These are phyloP conservation scores for Penicillium bovifimosum DNA, from an alignment of 495 filamentous ascomycete species.

Conservation along the genomic window DNA sequence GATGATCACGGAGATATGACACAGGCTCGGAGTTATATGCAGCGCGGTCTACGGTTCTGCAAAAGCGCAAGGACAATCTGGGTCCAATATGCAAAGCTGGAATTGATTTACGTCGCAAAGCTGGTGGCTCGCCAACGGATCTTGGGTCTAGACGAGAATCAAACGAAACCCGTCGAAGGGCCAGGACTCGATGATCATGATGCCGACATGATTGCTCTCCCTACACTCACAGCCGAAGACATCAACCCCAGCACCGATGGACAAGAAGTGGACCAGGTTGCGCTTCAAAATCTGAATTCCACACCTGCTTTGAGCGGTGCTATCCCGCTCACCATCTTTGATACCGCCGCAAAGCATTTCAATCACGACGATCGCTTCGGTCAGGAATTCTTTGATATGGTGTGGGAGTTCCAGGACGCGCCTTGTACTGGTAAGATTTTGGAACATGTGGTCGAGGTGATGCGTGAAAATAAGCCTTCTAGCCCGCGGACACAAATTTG, in stretches of 20 bases:
- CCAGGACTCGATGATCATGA: constrained; percentile 32
- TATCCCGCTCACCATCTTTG: constrained; percentile 89
- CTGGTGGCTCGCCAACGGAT: constrained; percentile 66
- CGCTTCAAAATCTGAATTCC: constrained; percentile 59
- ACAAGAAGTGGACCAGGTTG: constrained; percentile 39
- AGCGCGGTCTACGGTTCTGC: constrained; percentile 83
- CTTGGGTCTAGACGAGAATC: constrained; percentile 56
- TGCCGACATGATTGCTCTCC: constrained; percentile 56
- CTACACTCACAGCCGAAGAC: constrained; percentile 57
- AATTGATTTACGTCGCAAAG: constrained; percentile 85
- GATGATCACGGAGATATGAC: constrained; percentile 80
- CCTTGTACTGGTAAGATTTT: constrained; percentile 64
- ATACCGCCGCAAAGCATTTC: constrained; percentile 75
- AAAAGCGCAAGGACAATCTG: constrained; percentile 64
- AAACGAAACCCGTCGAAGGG: constrained; percentile 39
- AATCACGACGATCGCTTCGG: constrained; percentile 56
- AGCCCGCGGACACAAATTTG: constrained; percentile 60
- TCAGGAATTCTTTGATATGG: constrained; percentile 73
- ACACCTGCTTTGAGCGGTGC: constrained; percentile 84
- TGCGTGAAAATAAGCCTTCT: constrained; percentile 53
- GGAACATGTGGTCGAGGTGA: constrained; percentile 63
- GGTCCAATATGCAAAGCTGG: constrained; percentile 85
- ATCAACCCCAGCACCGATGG: constrained; percentile 56
- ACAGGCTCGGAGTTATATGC: constrained; percentile 79
- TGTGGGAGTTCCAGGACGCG: constrained; percentile 58